Evolutionary conservation across 495 filamentous ascomycete species (phyloP), one percentile per base, ranked within the genome.

Genomic region (Apodospora peruviana): DNA sequence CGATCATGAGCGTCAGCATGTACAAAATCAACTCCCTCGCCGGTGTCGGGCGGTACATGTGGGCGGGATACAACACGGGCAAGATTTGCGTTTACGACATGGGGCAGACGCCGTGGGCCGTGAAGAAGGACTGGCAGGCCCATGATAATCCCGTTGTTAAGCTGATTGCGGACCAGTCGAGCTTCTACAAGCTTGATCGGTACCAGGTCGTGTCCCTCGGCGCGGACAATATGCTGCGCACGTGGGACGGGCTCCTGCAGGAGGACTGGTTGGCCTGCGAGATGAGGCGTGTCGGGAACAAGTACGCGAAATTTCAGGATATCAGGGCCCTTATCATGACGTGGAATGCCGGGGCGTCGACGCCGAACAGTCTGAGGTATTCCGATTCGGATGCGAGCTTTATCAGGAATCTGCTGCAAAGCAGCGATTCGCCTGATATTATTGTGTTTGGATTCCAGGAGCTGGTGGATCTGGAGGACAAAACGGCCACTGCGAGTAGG

Each of bases 381-480:
- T 76, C 81, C 11, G 75, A 80, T 27, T 67, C 73, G 20, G 86
- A 91, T 55, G 75, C 75, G 4, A 71, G 75, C 24, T 96, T 97
- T 64, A 83, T 97, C 48, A 79, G 80, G 54, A 75, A 88, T 47
- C 75, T 93, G 0, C 71, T 95, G 35, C 73, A 82, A 50, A 77
- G 72, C 24, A 83, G 86, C 47, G 75, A 85, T 43, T 82, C 85
- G 8, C 89, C 93, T 0, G 93, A 97, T 56, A 85, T 98, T 42
- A 71, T 98, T 4, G 81, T 98, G 3, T 98, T 97, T 76, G 93
- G 93, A 9, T 98, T 98, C 64, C 93, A 98, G 62, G 93, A 98
- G 64, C 75, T 98, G 8, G 91, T 98, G 11, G 94, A 98, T 58
- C 71, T 98, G 12, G 93, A 98, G 60, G 89, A 97, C 63, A 98